Evolutionary conservation across 176 grass and related monocot species (phyloP).

Genomic region (Secale cereale): DNA sequence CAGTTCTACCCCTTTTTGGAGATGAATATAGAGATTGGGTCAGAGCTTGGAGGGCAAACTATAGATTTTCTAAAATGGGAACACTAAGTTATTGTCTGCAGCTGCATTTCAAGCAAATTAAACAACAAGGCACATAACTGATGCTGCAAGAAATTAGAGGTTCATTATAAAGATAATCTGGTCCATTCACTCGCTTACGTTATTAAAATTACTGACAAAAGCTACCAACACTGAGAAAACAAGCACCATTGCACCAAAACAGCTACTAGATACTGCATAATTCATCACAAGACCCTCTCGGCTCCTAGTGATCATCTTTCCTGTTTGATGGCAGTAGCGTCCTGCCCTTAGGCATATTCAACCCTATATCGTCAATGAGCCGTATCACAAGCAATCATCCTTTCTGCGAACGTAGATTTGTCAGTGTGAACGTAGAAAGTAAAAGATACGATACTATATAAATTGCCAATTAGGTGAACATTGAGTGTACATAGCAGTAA

Average conservation of each 20-base stretch:
- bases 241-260: no score
- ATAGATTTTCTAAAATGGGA: no score
- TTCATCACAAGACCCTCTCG: background rate
- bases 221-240: background rate
- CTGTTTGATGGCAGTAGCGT: background rate
- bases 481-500: no score
- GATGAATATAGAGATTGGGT: no score
- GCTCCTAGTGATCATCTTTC: background rate
- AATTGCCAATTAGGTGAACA: background rate
- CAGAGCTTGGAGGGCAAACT: no score
- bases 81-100: no score
- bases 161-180: no score
- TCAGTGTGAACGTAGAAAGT: background rate
- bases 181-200: no score
- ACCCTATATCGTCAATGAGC: background rate
- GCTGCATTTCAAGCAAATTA: no score
- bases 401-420: background rate
- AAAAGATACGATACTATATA: background rate
- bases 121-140: no score
- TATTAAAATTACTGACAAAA: background rate
- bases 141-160: no score
- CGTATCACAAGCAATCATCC: background rate
- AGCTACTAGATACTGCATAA: background rate
- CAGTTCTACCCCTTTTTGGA: no score
- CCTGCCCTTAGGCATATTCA: background rate